Percentiles rank a stretch among this genome's conserved stretches.
These are phyloP conservation scores for Prunus mongolica DNA, from an alignment of 306 rosid genomes.

Conservation along the genomic window DNA sequence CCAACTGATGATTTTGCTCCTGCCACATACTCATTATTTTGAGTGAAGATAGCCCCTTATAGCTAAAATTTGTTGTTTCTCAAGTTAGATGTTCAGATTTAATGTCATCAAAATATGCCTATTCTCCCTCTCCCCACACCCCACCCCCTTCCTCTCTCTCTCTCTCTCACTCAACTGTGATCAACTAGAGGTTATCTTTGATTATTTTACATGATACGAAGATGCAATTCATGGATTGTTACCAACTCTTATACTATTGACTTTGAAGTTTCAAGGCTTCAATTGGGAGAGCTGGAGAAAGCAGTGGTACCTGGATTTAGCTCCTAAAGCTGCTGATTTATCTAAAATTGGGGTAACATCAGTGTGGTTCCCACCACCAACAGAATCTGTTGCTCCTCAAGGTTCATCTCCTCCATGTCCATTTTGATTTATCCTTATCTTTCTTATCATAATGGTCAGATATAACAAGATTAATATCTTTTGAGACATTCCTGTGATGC, in stretches of 20 bases:
- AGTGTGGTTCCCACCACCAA: conserved; percentile 82
- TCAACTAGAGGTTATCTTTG: neutral
- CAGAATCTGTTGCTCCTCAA: conserved; percentile 71
- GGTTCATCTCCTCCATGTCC: conserved; percentile 23
- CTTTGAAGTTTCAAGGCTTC: conserved; percentile 67
- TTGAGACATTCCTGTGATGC: neutral
- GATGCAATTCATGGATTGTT: neutral
- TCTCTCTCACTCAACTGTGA: neutral
- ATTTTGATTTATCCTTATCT: neutral
- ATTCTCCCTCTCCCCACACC: neutral
- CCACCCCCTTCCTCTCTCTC: neutral
- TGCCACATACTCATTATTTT: neutral
- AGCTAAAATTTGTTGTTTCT: no score
- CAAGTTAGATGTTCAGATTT: neutral
- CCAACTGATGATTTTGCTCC: neutral
- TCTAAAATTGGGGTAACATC: conserved; percentile 67
- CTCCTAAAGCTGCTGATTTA: conserved; percentile 60
- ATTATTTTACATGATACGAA: neutral
- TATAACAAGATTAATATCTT: neutral
- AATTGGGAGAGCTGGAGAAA: conserved; percentile 91
- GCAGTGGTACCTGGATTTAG: conserved; percentile 66
- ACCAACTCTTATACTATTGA: conserved; percentile 18
- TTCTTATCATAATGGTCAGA: neutral
- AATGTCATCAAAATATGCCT: neutral
- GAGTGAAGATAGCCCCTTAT: neutral